These are phyloP conservation scores for Trichoderma parareesei DNA, from an alignment of 495 filamentous ascomycete species.

Conservation along the genomic window DNA sequence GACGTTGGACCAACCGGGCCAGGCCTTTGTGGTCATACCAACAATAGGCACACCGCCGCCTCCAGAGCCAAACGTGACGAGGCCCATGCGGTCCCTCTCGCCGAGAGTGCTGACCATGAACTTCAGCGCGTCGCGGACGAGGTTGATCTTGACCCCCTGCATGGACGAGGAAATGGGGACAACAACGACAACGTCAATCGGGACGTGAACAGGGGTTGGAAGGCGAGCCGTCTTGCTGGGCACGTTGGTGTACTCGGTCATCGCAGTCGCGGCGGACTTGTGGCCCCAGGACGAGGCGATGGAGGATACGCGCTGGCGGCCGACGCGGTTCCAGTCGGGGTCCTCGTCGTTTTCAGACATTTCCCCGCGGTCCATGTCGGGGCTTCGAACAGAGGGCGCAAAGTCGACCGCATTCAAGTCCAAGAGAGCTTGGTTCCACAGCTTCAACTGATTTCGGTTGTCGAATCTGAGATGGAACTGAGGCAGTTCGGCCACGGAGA, in stretches of 20 bases:
- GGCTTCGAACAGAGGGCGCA: constrained; percentile 47
- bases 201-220: constrained; percentile 69
- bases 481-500: constrained; percentile 91
- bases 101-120: constrained; percentile 92
- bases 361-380: constrained; percentile 68
- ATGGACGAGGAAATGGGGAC: constrained; percentile 97
- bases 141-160: constrained; percentile 96
- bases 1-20: constrained; percentile 85
- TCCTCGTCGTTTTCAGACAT: constrained; percentile 85
- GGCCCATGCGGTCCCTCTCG: constrained; percentile 88
- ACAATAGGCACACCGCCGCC: constrained; percentile 89
- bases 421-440: constrained; percentile 82
- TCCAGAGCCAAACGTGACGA: constrained; percentile 96
- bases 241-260: constrained; percentile 71
- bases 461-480: constrained; percentile 93
- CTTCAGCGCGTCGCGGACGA: constrained; percentile 86
- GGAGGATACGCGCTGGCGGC: constrained; percentile 75
- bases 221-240: constrained; percentile 42
- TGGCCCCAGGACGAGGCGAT: constrained; percentile 75
- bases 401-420: constrained; percentile 67
- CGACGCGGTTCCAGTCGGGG: constrained; percentile 62
- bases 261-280: constrained; percentile 68
- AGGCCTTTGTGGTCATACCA: constrained; percentile 93
- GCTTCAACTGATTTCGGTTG: constrained; percentile 74
- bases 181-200: constrained; percentile 91